Percentiles rank a stretch among this genome's conserved stretches.
Conservation (phyloP, 139 green algal genomes). For the Coccomyxa sp. region DNA sequence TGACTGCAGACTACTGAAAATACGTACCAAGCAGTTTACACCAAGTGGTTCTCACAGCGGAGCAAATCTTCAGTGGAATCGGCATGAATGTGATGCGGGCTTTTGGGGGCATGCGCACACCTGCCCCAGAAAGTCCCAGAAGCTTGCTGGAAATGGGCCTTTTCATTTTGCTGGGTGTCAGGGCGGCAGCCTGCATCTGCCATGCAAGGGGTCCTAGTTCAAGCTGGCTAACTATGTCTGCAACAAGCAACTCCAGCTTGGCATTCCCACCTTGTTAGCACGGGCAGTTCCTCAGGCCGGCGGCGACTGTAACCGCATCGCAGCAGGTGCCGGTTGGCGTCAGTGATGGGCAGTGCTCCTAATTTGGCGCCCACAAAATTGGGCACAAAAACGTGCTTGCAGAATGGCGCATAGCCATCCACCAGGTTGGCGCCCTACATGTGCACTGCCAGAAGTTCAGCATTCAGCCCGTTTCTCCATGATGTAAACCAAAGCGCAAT, state of each 20-base stretch:
- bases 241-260: not conserved
- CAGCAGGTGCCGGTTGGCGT: conserved; percentile 70
- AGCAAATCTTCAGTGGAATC: too few relatives aligned
- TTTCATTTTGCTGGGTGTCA: too few relatives aligned
- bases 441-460: conserved; percentile 10
- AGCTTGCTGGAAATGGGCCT: too few relatives aligned
- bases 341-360: conserved; percentile 64
- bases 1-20: not conserved
- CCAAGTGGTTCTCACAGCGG: not conserved
- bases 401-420: conserved; percentile 93
- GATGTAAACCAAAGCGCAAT: not conserved
- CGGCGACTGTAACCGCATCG: conserved; percentile 65
- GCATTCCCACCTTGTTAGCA: conserved; percentile 61
- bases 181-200: too few relatives aligned
- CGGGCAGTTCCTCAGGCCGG: conserved; percentile 77
- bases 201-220: not conserved
- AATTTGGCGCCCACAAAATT: conserved; percentile 75
- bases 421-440: conserved; percentile 40
- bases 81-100: not conserved
- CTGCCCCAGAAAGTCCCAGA: too few relatives aligned
- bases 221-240: not conserved
- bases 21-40: not conserved
- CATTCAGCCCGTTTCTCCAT: not conserved
- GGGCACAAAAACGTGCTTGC: conserved; percentile 92
- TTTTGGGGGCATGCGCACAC: too few relatives aligned